Evolutionary conservation across 1,139 yeast species (phyloP).

Genomic region (Lodderomyces margitis): DNA sequence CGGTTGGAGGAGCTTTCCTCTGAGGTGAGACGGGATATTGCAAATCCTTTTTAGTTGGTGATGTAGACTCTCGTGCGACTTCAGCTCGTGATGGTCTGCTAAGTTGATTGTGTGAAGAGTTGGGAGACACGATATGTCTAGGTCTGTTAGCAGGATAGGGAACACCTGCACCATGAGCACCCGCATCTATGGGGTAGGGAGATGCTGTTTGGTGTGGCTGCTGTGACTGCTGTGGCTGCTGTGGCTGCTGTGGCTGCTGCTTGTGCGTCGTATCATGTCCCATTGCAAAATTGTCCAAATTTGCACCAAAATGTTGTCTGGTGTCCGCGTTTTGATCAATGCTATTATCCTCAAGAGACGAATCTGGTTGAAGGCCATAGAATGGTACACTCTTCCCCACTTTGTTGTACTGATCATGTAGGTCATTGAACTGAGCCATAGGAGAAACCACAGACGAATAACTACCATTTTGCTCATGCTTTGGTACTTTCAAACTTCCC

Average conservation of each 20-base stretch:
- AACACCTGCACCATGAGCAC: constrained; percentile 17
- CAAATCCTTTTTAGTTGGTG: constrained; percentile 13
- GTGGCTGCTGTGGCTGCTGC: constrained; percentile 6
- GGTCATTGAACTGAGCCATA: constrained; percentile 55
- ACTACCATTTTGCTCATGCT: constrained; percentile 31
- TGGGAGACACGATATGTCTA: constrained; percentile 36
- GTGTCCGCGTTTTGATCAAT: constrained; percentile 2
- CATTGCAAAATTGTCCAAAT: background rate
- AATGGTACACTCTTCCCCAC: constrained; percentile 8
- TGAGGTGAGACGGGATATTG: constrained; percentile 16
- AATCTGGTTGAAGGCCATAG: constrained; percentile 3
- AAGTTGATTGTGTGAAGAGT: constrained; percentile 30
- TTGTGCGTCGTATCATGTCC: background rate
- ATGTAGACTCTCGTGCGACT: constrained; percentile 4
- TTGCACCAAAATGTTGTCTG: constrained; percentile 4
- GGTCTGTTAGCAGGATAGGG: constrained; percentile 24
- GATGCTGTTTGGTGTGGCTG: too few relatives aligned
- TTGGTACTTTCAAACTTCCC: constrained; percentile 24
- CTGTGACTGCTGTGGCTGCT: too few relatives aligned
- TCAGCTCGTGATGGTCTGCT: constrained; percentile 16
- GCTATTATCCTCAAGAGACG: background rate
- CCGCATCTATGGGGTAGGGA: too few relatives aligned
- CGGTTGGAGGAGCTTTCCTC: constrained; percentile 7
- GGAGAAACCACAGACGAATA: constrained; percentile 46
- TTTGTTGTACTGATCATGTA: constrained; percentile 43